Evolutionary conservation across 352 stramenopile species (phyloP).

Genomic region (Phytophthora rubi): DNA sequence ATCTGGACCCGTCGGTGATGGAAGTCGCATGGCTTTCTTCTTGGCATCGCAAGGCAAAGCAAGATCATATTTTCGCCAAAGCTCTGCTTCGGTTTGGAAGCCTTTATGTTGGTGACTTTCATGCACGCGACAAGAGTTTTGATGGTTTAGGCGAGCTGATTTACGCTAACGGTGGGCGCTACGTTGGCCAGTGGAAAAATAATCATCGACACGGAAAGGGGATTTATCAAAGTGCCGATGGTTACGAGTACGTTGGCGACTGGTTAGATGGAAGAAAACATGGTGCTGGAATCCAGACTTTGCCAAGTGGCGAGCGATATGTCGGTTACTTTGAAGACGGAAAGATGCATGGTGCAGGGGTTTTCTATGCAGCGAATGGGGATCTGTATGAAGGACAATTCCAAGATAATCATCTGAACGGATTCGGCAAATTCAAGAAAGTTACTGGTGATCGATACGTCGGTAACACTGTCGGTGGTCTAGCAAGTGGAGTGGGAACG

Average conservation of each 20-base stretch:
- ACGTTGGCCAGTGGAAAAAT: constrained; percentile 82
- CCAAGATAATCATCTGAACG: constrained; percentile 44
- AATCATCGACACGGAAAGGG: constrained; percentile 74
- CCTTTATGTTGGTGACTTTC: constrained; percentile 82
- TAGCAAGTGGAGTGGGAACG: constrained; percentile 79
- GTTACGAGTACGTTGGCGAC: constrained; percentile 72
- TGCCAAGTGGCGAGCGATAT: constrained; percentile 85
- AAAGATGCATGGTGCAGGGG: constrained; percentile 77
- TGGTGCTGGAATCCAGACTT: constrained; percentile 79
- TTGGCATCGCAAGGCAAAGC: constrained; percentile 43
- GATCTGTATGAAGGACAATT: constrained; percentile 88
- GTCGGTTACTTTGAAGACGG: constrained; percentile 83
- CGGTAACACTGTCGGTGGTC: constrained; percentile 65
- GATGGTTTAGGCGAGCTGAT: constrained; percentile 89
- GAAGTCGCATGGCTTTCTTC: constrained; percentile 62
- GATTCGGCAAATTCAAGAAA: constrained; percentile 71
- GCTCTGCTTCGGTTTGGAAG: constrained; percentile 66
- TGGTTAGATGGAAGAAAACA: constrained; percentile 84
- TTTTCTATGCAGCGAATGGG: constrained; percentile 68
- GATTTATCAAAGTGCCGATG: constrained; percentile 64
- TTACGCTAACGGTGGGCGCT: constrained; percentile 83
- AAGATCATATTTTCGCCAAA: constrained; percentile 64
- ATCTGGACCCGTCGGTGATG: constrained; percentile 44
- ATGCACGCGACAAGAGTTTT: constrained; percentile 44
- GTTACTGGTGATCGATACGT: constrained; percentile 74